Conservation (phyloP, 106 monocot genomes). For the Gastrodia elata region DNA sequence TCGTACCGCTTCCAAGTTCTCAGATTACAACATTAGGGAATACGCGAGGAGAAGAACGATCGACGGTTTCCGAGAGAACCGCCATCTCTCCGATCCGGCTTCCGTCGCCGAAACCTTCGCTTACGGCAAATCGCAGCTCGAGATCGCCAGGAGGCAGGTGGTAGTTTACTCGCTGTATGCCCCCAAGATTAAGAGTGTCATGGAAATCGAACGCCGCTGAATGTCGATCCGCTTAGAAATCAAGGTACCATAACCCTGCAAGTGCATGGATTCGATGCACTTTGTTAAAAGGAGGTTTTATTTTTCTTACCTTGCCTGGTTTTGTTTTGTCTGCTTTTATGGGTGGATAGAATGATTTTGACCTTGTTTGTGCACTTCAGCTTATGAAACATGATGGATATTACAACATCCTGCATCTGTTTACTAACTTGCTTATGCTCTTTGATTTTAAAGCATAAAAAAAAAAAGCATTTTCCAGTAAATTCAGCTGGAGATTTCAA, state of each 20-base stretch:
- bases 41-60: conserved; percentile 45
- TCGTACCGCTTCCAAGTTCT: conserved; percentile 54
- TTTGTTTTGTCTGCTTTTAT: neutral
- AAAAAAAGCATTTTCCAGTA: no score
- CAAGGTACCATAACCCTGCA: neutral
- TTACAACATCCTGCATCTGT: no score
- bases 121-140: conserved; percentile 63
- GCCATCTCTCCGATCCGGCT: conserved; percentile 39
- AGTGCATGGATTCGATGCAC: neutral
- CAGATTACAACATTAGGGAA: conserved; percentile 88
- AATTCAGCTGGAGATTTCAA: no score
- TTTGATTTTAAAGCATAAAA: no score
- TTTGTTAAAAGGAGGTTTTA: neutral
- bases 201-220: conserved; percentile 43
- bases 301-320: neutral
- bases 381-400: no score
- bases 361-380: no score
- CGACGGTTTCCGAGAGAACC: conserved; percentile 61
- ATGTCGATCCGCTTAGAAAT: neutral
- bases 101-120: conserved; percentile 33
- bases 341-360: neutral
- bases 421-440: no score
- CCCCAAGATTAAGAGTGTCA: conserved; percentile 73
- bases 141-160: conserved; percentile 60
- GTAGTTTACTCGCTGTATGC: conserved; percentile 75